Evolutionary conservation across 2,329 filamentous ascomycete genomes (phyloP), one percentile per base, ranked within the genome.

Genomic region (Aspergillus unguis): DNA sequence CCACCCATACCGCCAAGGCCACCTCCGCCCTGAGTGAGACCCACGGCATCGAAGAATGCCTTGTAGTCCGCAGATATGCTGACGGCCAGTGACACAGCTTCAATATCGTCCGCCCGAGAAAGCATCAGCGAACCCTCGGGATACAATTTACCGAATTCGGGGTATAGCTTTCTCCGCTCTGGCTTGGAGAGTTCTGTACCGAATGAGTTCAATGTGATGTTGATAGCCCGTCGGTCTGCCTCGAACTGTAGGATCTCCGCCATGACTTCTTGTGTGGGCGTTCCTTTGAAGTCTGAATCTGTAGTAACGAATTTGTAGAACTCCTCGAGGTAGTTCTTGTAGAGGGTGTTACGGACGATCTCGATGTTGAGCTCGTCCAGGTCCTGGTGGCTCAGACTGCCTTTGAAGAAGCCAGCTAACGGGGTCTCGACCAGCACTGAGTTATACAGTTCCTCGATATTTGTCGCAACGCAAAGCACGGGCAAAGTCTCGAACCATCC

Each of bases 401-500:
- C 90, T 77, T 99, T 97, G 83, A 99, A 99, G 77, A 95, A 99
- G 6, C 90, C 86, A 10, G 94, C 94, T 44, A 99, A 80, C 4
- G 94, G 94, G 3, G 94, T 99, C 77, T 99, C 94, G 62, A 99
- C 92, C 61, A 99, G 78, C 17, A 99, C 94, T 42, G 89, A 95
- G 79, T 97, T 99, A 81, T 99, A 99, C 35, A 99, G 82, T 70
- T 99, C 94, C 76, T 99, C 94, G 60, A 97, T 96, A 72, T 97
- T 99, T 46, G 92, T 96, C 31, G 94, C 94, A 41, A 97, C 92
- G 69, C 92, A 97, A 48, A 99, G 87, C 3, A 96, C 94, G 0
- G 94, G 95, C 87, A 99, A 91, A 6, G 94, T 96, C 79, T 99
- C 94, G 71, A 99, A 99, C 91, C 92, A 97, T 62, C 94, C 94